Base-by-base conservation (phyloP, 352 stramenopile genomes). In the Thalassiosira exigua region DNA sequence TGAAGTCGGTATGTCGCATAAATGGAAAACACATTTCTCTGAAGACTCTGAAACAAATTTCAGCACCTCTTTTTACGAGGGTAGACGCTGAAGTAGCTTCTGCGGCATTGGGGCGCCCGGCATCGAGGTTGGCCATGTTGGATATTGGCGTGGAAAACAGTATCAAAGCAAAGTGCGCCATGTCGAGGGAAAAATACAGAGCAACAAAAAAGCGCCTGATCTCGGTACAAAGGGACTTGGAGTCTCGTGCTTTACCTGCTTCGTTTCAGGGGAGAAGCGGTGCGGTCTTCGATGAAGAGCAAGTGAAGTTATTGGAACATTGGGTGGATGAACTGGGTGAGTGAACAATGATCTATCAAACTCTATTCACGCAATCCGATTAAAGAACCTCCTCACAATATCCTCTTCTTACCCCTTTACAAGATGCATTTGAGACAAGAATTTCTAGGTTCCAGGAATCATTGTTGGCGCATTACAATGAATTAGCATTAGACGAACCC, bases 291-390 rank as follows among this genome's bases (percentile, higher is more conserved):
- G 58, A 82, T 48, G 75, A 91, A 24, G 73, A 87, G 22, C 79
- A 92, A 65, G 69, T 86, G 27, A 66, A 90, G 71, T 57, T 93
- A 22, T 57, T 93, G 42, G 32, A 71, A 57, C 90, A 94, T 81
- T 94, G 87, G 88, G 81, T 94, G 61, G 81, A 93, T 36, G 90
- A 94, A 60, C 53, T 94, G 11, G 84, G 90, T 83, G 70, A 81
- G 46, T 88, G 36, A 7, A 44, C 36, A 14, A n/a, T n/a, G n/a
- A n/a, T n/a, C n/a, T n/a, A n/a, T n/a, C n/a, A n/a, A n/a, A n/a
- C n/a, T n/a, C n/a, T n/a, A n/a, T n/a, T n/a, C n/a, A n/a, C n/a
- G n/a, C n/a, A n/a, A n/a, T n/a, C n/a, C n/a, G n/a, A n/a, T n/a
- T n/a, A n/a, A n/a, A n/a, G n/a, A n/a, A n/a, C n/a, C n/a, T n/a